Evolutionary conservation across 2,329 filamentous ascomycete species (phyloP).

Genomic region (Fusarium praegraminearum): DNA sequence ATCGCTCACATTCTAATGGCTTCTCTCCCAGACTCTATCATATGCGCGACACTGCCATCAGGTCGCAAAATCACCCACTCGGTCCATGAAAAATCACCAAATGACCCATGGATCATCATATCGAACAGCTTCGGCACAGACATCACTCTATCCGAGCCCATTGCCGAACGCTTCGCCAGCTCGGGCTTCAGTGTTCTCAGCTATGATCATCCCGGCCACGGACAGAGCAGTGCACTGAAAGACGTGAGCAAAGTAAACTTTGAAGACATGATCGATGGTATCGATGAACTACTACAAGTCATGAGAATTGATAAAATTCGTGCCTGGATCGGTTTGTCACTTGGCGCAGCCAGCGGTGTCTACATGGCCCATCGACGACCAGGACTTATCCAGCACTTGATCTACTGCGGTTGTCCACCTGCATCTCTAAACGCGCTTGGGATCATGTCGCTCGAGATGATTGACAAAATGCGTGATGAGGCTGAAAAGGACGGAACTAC

Average conservation of each 20-base stretch:
- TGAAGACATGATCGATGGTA: background rate
- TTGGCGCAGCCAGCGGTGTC: conserved; percentile 3
- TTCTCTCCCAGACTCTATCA: background rate
- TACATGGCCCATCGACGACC: background rate
- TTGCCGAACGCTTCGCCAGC: background rate
- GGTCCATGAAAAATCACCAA: accelerated
- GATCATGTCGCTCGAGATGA: background rate
- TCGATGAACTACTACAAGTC: background rate
- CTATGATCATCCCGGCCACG: conserved; percentile 12
- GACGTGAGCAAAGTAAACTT: background rate
- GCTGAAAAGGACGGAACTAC: conserved; percentile 6
- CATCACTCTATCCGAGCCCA: background rate
- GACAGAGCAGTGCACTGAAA: background rate
- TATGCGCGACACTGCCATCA: background rate
- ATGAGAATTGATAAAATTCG: background rate
- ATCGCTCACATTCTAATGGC: background rate
- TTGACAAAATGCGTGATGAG: conserved; percentile 1
- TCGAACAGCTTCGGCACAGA: conserved; percentile 15
- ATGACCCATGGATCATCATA: background rate
- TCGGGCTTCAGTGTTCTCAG: conserved; percentile 1
- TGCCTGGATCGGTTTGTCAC: conserved; percentile 12
- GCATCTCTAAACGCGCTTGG: background rate
- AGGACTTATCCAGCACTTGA: background rate
- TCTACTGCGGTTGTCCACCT: conserved; percentile 6
- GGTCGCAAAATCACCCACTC: background rate